Conservation (phyloP, 208 protist species). For the Leishmania turanica region DNA sequence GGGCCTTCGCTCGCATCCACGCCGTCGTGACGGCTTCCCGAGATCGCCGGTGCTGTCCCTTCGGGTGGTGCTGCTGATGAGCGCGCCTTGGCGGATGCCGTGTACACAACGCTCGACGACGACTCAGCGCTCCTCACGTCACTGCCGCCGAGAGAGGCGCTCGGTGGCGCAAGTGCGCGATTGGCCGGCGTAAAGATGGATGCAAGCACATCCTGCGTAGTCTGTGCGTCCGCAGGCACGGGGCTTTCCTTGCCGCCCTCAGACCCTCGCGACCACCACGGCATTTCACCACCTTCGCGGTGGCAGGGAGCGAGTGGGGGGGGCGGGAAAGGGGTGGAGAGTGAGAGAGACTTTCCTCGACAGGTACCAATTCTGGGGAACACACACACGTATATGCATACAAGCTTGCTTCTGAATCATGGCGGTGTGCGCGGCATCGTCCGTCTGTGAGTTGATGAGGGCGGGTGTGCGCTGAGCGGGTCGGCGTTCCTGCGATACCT, state of each 20-base stretch:
- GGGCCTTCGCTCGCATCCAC: not conserved
- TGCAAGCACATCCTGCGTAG: constrained; percentile 14
- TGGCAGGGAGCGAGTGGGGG: not conserved
- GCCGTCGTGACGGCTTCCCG: not conserved
- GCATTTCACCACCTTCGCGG: constrained; percentile 3
- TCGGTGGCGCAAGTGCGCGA: not conserved
- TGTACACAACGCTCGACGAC: not conserved
- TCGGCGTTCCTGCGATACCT: not conserved
- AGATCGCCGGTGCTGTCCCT: not conserved
- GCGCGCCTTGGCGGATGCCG: not conserved
- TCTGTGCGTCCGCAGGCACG: not conserved
- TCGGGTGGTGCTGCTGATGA: not conserved
- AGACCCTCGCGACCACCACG: constrained; percentile 6
- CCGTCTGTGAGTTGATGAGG: not conserved
- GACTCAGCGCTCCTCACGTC: not conserved
- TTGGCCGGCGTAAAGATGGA: constrained; percentile 24
- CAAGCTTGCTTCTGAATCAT: not conserved
- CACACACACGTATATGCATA: not conserved
- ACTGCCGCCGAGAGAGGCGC: not conserved
- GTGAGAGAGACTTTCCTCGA: not conserved
- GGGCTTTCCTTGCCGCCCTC: not conserved
- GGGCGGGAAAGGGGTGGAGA: not conserved
- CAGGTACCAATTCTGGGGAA: not conserved
- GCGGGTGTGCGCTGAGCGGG: not conserved
- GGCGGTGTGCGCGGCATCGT: not conserved